phyloP scores from a whole-genome alignment of 169 alveolate genomes.

The Cryptosporidium felis region DNA sequence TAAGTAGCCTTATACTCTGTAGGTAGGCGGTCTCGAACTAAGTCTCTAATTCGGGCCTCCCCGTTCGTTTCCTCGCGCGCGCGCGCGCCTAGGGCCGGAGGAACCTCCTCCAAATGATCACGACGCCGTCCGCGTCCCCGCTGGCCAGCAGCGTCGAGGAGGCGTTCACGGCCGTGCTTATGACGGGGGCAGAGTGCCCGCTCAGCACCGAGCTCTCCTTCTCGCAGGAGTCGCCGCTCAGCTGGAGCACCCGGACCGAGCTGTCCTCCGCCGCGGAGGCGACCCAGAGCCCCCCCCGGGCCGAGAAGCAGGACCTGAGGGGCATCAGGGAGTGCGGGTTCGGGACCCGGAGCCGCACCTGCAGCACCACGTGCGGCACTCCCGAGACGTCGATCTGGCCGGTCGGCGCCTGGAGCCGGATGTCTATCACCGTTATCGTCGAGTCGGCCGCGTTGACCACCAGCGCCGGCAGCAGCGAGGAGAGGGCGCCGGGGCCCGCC shows the following conservation, averaged over 20 bases:
- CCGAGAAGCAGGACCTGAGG: constrained; percentile 21
- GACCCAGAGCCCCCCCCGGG: constrained; percentile 21
- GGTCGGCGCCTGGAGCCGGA: constrained; percentile 65
- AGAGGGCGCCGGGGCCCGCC: constrained; percentile 79
- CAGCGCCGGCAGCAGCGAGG: constrained; percentile 82
- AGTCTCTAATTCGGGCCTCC: too few species aligned
- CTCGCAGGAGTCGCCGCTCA: constrained; percentile 34
- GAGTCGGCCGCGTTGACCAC: constrained; percentile 77
- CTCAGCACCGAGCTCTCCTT: constrained; percentile 4
- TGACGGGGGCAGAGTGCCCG: constrained; percentile 80
- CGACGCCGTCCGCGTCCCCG: constrained; percentile 84
- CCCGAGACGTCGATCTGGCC: constrained; percentile 62
- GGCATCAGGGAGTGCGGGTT: constrained; percentile 47
- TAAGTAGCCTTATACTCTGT: too few species aligned
- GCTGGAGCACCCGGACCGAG: constrained; percentile 58
- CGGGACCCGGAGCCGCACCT: constrained; percentile 36
- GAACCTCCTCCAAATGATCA: constrained; percentile 85
- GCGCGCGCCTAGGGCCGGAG: constrained; percentile 44
- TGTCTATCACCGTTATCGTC: constrained; percentile 12
- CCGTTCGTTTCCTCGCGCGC: too few species aligned
- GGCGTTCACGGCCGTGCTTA: constrained; percentile 84
- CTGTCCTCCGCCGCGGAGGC: constrained; percentile 57
- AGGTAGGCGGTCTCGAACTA: too few species aligned
- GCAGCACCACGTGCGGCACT: constrained; percentile 63
- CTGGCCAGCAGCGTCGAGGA: constrained; percentile 83